Conservation (phyloP, 805 yeast species). For the Lipomyces anomalus region DNA sequence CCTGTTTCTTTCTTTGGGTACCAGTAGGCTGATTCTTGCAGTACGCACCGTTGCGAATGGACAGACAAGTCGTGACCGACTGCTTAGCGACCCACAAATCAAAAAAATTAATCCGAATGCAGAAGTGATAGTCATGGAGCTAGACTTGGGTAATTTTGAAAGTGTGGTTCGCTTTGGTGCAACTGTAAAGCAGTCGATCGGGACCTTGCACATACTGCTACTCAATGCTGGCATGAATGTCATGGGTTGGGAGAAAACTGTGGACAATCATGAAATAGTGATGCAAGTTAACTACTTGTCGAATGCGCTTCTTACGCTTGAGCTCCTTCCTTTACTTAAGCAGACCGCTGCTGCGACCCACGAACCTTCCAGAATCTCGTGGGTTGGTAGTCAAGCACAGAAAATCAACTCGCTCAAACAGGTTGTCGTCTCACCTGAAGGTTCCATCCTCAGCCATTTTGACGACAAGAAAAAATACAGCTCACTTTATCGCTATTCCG, state of each 20-base stretch:
- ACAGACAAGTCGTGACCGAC: too few species aligned
- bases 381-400: constrained; percentile 2
- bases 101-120: too few species aligned
- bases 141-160: too few species aligned
- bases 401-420: neutral
- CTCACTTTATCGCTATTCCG: neutral
- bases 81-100: too few species aligned
- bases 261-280: constrained; percentile 1
- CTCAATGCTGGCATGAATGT: neutral
- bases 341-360: constrained; percentile 1
- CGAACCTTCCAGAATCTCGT: constrained; percentile 1
- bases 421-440: neutral
- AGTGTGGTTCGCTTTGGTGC: too few species aligned
- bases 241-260: constrained; percentile 3
- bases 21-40: too few species aligned
- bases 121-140: too few species aligned
- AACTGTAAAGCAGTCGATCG: too few species aligned
- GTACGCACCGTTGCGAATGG: too few species aligned
- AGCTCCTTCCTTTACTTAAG: constrained; percentile 1
- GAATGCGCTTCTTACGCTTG: constrained; percentile 2
- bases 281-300: constrained; percentile 3
- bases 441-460: neutral
- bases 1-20: too few species aligned
- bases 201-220: neutral
- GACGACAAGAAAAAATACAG: constrained; percentile 2